phyloP scores from a whole-genome alignment of 2,329 filamentous ascomycete species.

The Xylariaceae sp. region DNA sequence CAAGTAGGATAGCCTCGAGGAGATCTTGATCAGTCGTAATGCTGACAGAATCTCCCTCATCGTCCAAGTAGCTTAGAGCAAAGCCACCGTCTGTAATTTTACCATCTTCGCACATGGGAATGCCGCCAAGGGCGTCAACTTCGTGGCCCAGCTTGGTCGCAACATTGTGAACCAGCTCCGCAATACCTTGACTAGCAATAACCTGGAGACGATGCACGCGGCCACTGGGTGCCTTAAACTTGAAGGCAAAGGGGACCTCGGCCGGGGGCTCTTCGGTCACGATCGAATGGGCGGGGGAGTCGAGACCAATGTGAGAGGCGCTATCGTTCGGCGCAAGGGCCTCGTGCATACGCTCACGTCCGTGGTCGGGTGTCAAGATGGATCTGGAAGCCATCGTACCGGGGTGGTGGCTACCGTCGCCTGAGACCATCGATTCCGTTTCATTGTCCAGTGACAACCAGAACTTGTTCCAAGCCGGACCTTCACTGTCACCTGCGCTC shows the following conservation, averaged over 20 bases:
- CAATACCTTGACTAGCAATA: conserved; percentile 71
- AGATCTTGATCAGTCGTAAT: conserved; percentile 95
- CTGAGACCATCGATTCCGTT: conserved; percentile 93
- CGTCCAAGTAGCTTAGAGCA: conserved; percentile 91
- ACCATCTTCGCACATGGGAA: conserved; percentile 71
- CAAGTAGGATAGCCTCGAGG: conserved; percentile 79
- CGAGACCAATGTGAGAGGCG: conserved; percentile 82
- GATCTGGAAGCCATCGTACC: conserved; percentile 64
- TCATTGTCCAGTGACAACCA: conserved; percentile 95
- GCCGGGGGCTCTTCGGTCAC: conserved; percentile 55
- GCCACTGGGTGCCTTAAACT: conserved; percentile 95
- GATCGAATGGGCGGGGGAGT: conserved; percentile 66
- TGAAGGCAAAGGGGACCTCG: conserved; percentile 88
- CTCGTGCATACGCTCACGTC: conserved; percentile 64
- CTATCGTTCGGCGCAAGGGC: conserved; percentile 91
- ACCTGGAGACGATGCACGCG: conserved; percentile 91
- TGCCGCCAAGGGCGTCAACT: conserved; percentile 75
- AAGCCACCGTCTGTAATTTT: conserved; percentile 73
- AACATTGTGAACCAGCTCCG: conserved; percentile 70
- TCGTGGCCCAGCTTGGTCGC: conserved; percentile 80
- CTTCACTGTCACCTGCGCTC: conserved; percentile 80
- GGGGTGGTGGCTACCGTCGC: conserved; percentile 67
- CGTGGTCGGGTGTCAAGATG: conserved; percentile 73
- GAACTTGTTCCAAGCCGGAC: conserved; percentile 99
- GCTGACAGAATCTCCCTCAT: conserved; percentile 93